Evolutionary conservation across 371 early-diverging fungal species (phyloP), one percentile per base, ranked within the genome.

Genomic region (Syncephalastrum sp.): DNA sequence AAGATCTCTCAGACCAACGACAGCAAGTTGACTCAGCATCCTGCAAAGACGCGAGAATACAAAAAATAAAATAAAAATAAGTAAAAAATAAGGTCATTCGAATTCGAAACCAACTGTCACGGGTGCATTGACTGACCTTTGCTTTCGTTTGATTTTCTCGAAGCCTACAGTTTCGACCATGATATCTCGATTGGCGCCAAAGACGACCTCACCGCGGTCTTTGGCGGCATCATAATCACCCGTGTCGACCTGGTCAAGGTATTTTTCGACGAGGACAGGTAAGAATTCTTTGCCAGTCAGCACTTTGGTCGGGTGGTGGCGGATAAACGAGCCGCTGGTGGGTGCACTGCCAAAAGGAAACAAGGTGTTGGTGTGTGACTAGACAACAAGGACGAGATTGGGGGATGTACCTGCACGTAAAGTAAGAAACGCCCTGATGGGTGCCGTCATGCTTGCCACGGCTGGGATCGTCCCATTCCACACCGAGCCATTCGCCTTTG

Each of bases 401-500:
- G 43, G 27, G 50, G 42, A 27, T 42, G 51, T 72, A 82, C 86
- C 60, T 60, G 72, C 91, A 91, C 13, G 56, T 47, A 72, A 95
- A 95, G 64, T 94, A 93, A 12, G 69, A 61, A 4, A 55, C 62
- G 25, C 81, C 85, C 44, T 83, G 62, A 58, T 89, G 84, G 3
- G 75, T 68, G 5, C 94, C 95, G 47, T 84, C 76, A 68, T 95
- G 94, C 59, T 92, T 93, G 47, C 95, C 95, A n/a, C 92, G 79
- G 3, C 59, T 54, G 0, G 83, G 69, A 69, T 84, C 81, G 60
- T 90, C 90, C 94, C 95, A 95, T 69, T 94, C 92, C n/a, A 95
- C 76, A 14, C 94, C 94, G n/a, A 89, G 73, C 95, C 95, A 95
- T 33, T 70, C 69, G 12, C 92, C 87, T 16, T 67, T 67, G 19